Evolutionary conservation across 1,284 basidiomycete species (phyloP), one percentile per base, ranked within the genome.

Genomic region (Apiotrichum domesticum): DNA sequence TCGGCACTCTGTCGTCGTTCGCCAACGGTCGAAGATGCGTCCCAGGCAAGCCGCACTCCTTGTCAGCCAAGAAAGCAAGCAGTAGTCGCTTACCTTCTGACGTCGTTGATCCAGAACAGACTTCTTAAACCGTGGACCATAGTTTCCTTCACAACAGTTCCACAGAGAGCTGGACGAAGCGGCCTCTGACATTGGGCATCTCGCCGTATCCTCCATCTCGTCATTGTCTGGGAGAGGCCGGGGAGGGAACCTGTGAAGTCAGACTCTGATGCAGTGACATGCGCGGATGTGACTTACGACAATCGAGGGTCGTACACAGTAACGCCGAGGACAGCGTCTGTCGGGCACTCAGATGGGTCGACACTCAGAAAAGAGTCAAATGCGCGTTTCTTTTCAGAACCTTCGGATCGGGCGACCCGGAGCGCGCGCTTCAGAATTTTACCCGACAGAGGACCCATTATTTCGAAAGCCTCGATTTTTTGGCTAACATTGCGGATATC

Each of bases 381-480:
- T 64, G 88, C 87, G 77, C 83, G 78, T 58, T 79, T 81, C 61
- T 87, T 86, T 21, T 49, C 35, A 3, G 9, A 9, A 35, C 15
- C 14, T 21, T 47, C 46, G 10, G 14, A 21, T 3, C 11, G 21
- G 6, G 37, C 29, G 7, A 85, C 81, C 33, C 79, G 82, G 48
- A 94, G 68, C 1, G 85, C 85, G 15, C 89, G 87, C 63, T 82
- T 83, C 51, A 95, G 74, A 7, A 93, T 82, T 66, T 88, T 86
- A 56, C 83, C 90, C 0, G 88, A 81, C 68, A 86, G 86, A 1
- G 88, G 87, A 3, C 92, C 92, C 79, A 87, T 86, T 15, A 95
- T 82, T 69, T 96, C 90, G 65, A 93, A 92, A 3, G 85, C 80
- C 58, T 88, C 89, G 37, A 92, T 29, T 29, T 29, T 29, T 3